phyloP scores from a whole-genome alignment of 164 flowering plant genomes.

The Brasenia schreberi region DNA sequence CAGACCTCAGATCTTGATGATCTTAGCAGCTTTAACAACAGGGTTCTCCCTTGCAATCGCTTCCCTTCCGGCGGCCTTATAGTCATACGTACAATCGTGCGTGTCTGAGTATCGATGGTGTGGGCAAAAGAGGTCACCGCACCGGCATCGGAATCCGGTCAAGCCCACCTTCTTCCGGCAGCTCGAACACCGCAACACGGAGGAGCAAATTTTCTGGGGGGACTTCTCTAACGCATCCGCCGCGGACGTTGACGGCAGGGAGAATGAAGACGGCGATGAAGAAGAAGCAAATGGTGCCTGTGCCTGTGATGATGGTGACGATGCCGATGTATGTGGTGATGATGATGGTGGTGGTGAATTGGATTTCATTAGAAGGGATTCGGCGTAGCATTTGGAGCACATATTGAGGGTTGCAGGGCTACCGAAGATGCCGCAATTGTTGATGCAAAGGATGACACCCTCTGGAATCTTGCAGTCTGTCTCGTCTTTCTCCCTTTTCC shows the following conservation, averaged over 20 bases:
- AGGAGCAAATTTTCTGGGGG: not conserved
- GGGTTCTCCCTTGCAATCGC: constrained; percentile 60
- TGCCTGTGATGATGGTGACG: too few relatives aligned
- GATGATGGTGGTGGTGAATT: not conserved
- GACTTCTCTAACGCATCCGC: constrained; percentile 5
- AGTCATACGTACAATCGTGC: constrained; percentile 51
- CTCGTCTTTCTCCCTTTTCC: constrained; percentile 20
- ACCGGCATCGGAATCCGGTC: constrained; percentile 62
- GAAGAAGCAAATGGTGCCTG: too few relatives aligned
- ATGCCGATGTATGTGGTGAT: not conserved
- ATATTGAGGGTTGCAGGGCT: constrained; percentile 19
- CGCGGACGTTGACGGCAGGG: not conserved
- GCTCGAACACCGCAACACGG: constrained; percentile 30
- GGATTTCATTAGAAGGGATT: constrained; percentile 13
- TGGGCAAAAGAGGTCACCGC: constrained; percentile 55
- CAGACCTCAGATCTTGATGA: constrained; percentile 29
- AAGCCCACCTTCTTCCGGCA: constrained; percentile 51
- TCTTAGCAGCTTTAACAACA: constrained; percentile 60
- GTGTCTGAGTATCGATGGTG: constrained; percentile 53
- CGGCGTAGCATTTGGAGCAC: constrained; percentile 24
- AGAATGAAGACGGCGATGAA: not conserved
- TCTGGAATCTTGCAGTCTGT: constrained; percentile 20
- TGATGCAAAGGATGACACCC: constrained; percentile 16
- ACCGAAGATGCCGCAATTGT: constrained; percentile 26
- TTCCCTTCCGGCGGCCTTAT: constrained; percentile 52